Evolutionary conservation across 306 rosid genomes (phyloP), one percentile per base, ranked within the genome.

Genomic region (Cucurbita maxima): DNA sequence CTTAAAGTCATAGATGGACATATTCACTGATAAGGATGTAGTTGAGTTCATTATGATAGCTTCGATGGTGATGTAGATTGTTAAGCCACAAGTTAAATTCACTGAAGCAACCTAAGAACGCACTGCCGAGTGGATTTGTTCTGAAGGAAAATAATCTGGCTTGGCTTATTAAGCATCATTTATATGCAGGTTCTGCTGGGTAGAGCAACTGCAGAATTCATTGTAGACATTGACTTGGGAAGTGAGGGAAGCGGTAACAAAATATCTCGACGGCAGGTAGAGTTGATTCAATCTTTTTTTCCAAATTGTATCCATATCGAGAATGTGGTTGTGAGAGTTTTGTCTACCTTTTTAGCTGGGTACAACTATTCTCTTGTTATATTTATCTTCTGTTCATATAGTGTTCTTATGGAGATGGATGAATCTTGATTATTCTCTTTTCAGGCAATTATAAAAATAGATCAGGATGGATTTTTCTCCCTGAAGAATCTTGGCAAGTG

Each of bases 211-310:
- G 87, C 82, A 22, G 88, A 86, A 76, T 55, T 71, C 75, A 68
- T 78, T 75, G 96, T 95, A 45, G 99, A 95, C 81, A 87, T 95
- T 82, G 97, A 95, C 87, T 86, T 95, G 83, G 81, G 96, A 77
- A 91, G 80, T 79, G 99, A 81, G 76, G 86, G 95, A n/a, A 66
- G 72, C 40, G 79, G 85, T 34, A 91, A 88, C 67, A 84, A 86
- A 84, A 84, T 91, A 79, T 95, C 99, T 80, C 89, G 99, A 36
- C 90, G 86, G 34, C 97, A 95, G 97, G 99, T 95, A 77, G 52
- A 85, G 76, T 70, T 69, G 51, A 56, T 70, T 70, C 25, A 34
- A 4, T 70, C 19, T 10, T 50, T 12, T 9, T 70, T 16, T 3
- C 4, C 55, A 25, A 7, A 70, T 64, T 41, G 43, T 58, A 58